Percentiles rank a stretch among this genome's conserved stretches.
phyloP scores from a whole-genome alignment of 805 yeast genomes.

The Blastobotrys chiropterorum region DNA sequence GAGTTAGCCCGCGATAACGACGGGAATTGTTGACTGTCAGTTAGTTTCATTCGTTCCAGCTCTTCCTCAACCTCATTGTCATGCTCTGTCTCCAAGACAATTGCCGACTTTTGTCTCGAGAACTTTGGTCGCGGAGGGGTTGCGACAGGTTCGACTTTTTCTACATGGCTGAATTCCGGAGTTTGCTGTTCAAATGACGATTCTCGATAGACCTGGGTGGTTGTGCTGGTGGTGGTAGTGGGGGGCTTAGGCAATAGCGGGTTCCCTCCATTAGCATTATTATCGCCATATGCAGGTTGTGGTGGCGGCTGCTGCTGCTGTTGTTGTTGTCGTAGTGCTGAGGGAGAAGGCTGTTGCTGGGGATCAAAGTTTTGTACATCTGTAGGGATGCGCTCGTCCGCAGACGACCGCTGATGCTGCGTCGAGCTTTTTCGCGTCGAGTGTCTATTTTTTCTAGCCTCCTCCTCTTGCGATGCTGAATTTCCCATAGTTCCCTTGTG shows the following conservation, averaged over 20 bases:
- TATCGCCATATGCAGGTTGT: neutral
- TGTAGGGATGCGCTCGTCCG: neutral
- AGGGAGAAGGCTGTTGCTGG: constrained; percentile 2
- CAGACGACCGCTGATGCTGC: constrained; percentile 2
- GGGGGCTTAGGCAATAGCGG: constrained; percentile 2
- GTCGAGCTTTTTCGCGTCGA: neutral
- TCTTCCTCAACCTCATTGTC: constrained; percentile 27
- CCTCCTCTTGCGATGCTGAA: constrained; percentile 20
- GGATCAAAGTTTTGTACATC: constrained; percentile 5
- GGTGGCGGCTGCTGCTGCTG: neutral
- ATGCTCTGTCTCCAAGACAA: constrained; percentile 63
- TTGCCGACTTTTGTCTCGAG: constrained; percentile 58
- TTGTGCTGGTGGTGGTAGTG: neutral
- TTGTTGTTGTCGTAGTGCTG: constrained; percentile 1
- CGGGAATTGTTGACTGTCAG: constrained; percentile 20
- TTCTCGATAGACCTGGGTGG: neutral
- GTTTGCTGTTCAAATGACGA: neutral
- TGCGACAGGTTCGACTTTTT: constrained; percentile 7
- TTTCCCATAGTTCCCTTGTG: constrained; percentile 14
- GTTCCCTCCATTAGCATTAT: neutral
- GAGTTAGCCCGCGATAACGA: constrained; percentile 26
- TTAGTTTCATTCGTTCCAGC: constrained; percentile 43
- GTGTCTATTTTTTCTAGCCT: constrained; percentile 3
- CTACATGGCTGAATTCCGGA: constrained; percentile 12
- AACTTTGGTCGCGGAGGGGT: constrained; percentile 13